Conservation (phyloP, 106 monocot genomes). For the Apostasia ramifera region DNA sequence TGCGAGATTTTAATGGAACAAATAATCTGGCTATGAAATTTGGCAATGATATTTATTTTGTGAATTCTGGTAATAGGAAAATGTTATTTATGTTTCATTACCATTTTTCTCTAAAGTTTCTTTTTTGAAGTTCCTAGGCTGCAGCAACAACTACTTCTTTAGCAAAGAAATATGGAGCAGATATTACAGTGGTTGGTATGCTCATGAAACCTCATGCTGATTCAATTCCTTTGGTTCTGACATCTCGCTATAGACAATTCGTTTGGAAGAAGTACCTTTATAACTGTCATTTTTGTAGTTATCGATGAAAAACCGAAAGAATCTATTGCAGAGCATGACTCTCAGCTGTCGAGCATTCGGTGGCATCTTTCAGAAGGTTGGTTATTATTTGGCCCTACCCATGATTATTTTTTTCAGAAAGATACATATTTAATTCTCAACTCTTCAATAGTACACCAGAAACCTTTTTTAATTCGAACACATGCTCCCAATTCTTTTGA, state of each 20-base stretch:
- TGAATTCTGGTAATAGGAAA: too few species aligned
- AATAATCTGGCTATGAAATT: too few species aligned
- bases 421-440: too few species aligned
- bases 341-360: conserved; percentile 69
- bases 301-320: conserved; percentile 93
- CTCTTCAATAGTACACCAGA: too few species aligned
- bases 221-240: background rate
- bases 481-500: too few species aligned
- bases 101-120: background rate
- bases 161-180: conserved; percentile 89
- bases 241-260: background rate
- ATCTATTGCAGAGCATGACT: conserved; percentile 81
- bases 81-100: too few species aligned
- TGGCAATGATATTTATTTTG: too few species aligned
- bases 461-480: too few species aligned
- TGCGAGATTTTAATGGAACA: too few species aligned
- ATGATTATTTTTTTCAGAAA: too few species aligned
- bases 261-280: background rate
- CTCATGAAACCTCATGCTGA: conserved; percentile 5
- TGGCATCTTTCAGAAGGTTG: conserved; percentile 99
- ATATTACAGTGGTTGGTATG: conserved; percentile 96
- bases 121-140: conserved; percentile 30
- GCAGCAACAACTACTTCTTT: conserved; percentile 77
- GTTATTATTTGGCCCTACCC: background rate
- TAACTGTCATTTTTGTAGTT: conserved; percentile 36